Conservation (phyloP, 257 asterid species). For the Primulina eburnea region DNA sequence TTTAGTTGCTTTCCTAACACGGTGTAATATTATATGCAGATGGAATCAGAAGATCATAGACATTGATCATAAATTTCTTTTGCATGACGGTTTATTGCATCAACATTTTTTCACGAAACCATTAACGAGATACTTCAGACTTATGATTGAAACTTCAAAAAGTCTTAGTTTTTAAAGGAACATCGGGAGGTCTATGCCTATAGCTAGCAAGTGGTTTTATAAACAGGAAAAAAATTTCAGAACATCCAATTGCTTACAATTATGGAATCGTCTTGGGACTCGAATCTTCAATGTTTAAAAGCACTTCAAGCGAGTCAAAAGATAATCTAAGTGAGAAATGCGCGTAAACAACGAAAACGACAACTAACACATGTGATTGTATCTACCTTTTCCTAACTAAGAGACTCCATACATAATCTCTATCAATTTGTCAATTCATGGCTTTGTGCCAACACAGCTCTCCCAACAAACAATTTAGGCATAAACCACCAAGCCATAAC, state of each 20-base stretch:
- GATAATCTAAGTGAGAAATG: slow-evolving; percentile 2
- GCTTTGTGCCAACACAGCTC: not conserved
- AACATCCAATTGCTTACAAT: slow-evolving; percentile 6
- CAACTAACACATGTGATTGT: not conserved
- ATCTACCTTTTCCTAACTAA: slow-evolving; percentile 15
- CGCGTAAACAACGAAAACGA: slow-evolving; percentile 1
- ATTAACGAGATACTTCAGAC: not conserved
- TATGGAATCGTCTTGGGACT: not conserved
- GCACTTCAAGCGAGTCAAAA: not conserved
- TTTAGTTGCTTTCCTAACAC: not conserved
- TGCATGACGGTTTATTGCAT: not conserved
- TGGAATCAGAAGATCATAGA: not conserved
- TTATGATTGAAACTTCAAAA: not conserved
- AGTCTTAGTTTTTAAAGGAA: not conserved
- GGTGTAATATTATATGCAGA: not conserved
- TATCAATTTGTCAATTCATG: slow-evolving; percentile 5
- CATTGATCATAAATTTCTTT: too few species aligned
- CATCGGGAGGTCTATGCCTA: not conserved
- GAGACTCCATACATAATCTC: not conserved
- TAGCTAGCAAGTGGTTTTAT: slow-evolving; percentile 13
- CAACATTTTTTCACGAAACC: not conserved
- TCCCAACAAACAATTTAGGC: not conserved
- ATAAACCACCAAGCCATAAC: slow-evolving; percentile 16
- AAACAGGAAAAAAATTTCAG: not conserved
- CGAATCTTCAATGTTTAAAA: not conserved